Evolutionary conservation across 2,329 filamentous ascomycete genomes (phyloP), one percentile per base, ranked within the genome.

Genomic region (Ophiosphaerella narmari): DNA sequence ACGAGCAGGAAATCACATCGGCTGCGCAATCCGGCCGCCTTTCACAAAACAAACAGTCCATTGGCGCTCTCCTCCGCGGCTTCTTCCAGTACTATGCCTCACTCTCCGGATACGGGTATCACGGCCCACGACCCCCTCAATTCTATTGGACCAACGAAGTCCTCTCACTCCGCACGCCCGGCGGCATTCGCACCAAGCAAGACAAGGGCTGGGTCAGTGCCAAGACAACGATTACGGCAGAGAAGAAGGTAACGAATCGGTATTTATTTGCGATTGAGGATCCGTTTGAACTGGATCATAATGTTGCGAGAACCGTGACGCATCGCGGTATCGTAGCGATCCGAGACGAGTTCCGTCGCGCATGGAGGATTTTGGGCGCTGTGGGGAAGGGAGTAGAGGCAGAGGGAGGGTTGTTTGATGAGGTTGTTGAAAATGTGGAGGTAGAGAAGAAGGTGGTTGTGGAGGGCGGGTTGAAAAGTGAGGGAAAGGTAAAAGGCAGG

Each of bases 251-350:
- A 12, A 84, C 89, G 2, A 85, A 91, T 65, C 85, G 91, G 11
- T 96, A 91, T 70, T 81, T 96, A 4, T 89, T 96, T 59, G 90
- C 90, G 29, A 92, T 97, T 52, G 92, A 96, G 68, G 92, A 96
- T 69, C 92, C 92, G 0, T 96, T 96, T 65, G 91, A 96, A 75
- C 75, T 86, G 2, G 86, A 91, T 35, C 91, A 96, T 73, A 97
- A 96, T 62, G 88, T 96, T 31, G 92, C 89, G 3, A 81, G 90
- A 42, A 96, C 91, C 0, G 91, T 96, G 1, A 91, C 88, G 6
- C 89, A 93, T 65, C 83, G 86, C 52, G 90, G 91, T 2, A 90
- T 96, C 55, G 86, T 90, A 1, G 82, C 87, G 0, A 94, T 96
- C 52, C 81, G 90, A 35, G 88, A 94, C 62, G 91, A 96, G 73